Base-by-base conservation (phyloP, 257 asterid genomes). In the Scutellaria baicalensis region DNA sequence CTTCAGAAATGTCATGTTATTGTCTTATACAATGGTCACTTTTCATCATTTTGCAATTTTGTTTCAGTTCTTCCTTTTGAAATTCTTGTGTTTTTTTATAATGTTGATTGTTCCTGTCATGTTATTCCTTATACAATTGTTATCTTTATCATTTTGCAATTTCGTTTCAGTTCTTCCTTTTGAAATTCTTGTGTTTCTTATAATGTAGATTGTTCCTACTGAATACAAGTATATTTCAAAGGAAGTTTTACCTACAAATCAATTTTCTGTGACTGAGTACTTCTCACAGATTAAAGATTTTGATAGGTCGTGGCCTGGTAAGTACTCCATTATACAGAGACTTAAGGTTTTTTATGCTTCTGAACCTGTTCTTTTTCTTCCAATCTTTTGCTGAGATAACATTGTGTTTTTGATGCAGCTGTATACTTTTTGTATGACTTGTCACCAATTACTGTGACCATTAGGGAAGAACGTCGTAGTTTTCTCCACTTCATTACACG, bases 401-500 rank as follows among this genome's bases (percentile, higher is more conserved):
- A 36, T 63, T 68, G 43, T 69, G 8, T 70, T 39, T 64, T 64
- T 64, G 9, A 27, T 80, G 80, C 93, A 94, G 99, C 99, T 66
- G 97, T 94, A 38, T 94, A 91, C 84, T 91, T 94, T 75, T 58
- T 94, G 85, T 94, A 91, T 80, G 99, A 94, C 77, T 75, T 94
- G 81, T 94, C 99, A 73, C 99, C 99, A 57, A 91, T 94, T 64
- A 94, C 97, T 56, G 99, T 94, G 71, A 94, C 97, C 72, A 94
- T 94, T 74, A 85, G 81, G 76, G 99, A 94, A 82, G 99, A 94
- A 79, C 99, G 97, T 43, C 95, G 93, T 70, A 94, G 93, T 85
- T 94, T 94, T 80, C 96, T 91, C 74, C 99, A 94, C 86, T 94
- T 94, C 82, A 78, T 94, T 69, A 94, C 99, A 20, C 97, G 99